Percentiles rank a stretch among this genome's conserved stretches.
These are phyloP conservation scores for Ganoderma sp. DNA, from an alignment of 1,284 basidiomycete species.

Conservation along the genomic window DNA sequence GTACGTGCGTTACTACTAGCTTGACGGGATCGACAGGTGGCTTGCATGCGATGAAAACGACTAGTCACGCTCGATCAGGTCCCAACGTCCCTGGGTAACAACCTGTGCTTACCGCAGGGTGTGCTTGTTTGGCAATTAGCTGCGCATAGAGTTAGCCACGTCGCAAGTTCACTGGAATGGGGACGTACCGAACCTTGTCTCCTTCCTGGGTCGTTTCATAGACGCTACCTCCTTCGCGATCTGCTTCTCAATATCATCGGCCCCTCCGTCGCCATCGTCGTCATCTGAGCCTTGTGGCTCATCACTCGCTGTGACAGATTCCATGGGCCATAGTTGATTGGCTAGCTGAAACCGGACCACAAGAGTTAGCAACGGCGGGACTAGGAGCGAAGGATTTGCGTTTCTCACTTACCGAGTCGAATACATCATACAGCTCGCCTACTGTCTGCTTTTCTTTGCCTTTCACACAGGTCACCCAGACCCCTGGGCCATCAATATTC, in stretches of 20 bases:
- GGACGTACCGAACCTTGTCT: constrained; percentile 68
- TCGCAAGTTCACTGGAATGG: constrained; percentile 6
- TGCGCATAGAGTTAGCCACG: constrained; percentile 38
- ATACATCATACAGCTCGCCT: constrained; percentile 77
- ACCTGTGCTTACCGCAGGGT: constrained; percentile 61
- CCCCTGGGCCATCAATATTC: constrained; percentile 74
- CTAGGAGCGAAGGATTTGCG: no score
- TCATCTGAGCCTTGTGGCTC: constrained; percentile 38
- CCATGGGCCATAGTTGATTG: constrained; percentile 69
- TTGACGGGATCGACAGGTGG: constrained; percentile 78
- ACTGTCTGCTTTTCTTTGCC: constrained; percentile 80
- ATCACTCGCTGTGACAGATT: constrained; percentile 17
- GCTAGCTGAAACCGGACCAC: constrained; percentile 56
- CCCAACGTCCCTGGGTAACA: background rate
- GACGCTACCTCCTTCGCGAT: constrained; percentile 72
- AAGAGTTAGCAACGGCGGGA: background rate
- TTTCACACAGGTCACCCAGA: constrained; percentile 83
- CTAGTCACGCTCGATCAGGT: constrained; percentile 44
- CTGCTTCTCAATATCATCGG: constrained; percentile 67
- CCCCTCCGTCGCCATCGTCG: constrained; percentile 43
- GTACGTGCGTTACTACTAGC: constrained; percentile 67
- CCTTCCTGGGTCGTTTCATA: constrained; percentile 68
- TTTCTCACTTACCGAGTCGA: constrained; percentile 64
- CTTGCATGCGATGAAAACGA: constrained; percentile 80
- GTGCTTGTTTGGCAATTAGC: constrained; percentile 79